These are phyloP conservation scores for Aspergillus candidus DNA, from an alignment of 2,329 filamentous ascomycete species.

Conservation along the genomic window DNA sequence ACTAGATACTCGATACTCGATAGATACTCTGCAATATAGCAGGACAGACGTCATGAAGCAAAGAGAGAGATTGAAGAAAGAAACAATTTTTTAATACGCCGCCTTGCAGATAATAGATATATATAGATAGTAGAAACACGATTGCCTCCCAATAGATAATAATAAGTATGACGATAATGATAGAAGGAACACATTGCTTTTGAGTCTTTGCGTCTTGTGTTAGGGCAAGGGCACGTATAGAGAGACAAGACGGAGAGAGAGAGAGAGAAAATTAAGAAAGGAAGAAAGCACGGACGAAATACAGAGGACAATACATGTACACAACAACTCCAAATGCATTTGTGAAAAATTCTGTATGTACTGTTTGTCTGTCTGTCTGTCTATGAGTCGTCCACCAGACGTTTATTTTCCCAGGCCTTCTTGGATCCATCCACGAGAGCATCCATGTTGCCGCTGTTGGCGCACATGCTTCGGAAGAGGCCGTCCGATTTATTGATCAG, in stretches of 20 bases:
- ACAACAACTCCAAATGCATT: no score
- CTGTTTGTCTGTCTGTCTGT: slow-evolving; percentile 3
- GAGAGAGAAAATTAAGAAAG: not conserved
- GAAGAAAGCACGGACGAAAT: not conserved
- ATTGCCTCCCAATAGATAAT: not conserved
- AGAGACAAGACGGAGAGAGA: not conserved
- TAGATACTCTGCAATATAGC: no score
- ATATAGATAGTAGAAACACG: not conserved
- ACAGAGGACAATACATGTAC: not conserved
- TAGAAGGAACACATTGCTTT: not conserved
- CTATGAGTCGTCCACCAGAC: slow-evolving; percentile 40
- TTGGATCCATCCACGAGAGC: slow-evolving; percentile 50
- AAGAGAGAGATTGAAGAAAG: no score
- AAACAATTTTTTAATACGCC: no score
- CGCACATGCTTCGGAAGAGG: slow-evolving; percentile 61
- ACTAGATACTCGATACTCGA: no score
- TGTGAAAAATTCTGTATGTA: no score
- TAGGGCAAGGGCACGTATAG: no score
- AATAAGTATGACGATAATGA: no score
- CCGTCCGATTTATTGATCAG: slow-evolving; percentile 67
- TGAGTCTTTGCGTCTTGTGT: not conserved
- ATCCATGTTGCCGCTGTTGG: slow-evolving; percentile 61
- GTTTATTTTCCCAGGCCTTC: slow-evolving; percentile 44
- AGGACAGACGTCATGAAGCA: no score
- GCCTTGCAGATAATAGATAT: no score